These are phyloP conservation scores for Agrocybe praecox DNA, from an alignment of 768 basidiomycete species.

Conservation along the genomic window DNA sequence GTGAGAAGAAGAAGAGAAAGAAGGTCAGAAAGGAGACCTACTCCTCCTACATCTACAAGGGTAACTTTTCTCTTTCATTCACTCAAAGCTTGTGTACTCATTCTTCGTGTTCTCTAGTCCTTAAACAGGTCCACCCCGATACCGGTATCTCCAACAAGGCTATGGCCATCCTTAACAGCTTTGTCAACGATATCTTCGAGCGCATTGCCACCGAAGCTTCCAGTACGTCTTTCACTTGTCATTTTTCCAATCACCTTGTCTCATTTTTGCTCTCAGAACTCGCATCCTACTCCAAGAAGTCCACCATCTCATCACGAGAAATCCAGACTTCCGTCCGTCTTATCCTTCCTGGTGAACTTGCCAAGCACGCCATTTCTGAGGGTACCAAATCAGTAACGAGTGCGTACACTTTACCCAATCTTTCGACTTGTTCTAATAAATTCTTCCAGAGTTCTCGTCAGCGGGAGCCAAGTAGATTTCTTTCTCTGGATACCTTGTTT, in stretches of 20 bases:
- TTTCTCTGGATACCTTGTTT: slow-evolving; percentile 16
- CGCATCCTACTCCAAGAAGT: slow-evolving; percentile 97
- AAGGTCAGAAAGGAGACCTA: slow-evolving; percentile 91
- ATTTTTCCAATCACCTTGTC: slow-evolving; percentile 4
- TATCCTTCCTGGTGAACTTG: slow-evolving; percentile 94
- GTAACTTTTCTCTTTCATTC: slow-evolving; percentile 34
- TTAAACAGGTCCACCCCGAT: slow-evolving; percentile 98
- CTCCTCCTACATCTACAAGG: slow-evolving; percentile 92
- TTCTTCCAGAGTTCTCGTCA: slow-evolving; percentile 61
- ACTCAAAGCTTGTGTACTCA: slow-evolving; percentile 2
- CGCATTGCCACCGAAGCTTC: slow-evolving; percentile 92
- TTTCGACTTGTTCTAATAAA: neutral
- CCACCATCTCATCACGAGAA: slow-evolving; percentile 97
- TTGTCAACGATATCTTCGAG: slow-evolving; percentile 95
- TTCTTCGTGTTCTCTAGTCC: slow-evolving; percentile 52
- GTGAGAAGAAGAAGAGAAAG: slow-evolving; percentile 86
- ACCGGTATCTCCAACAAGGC: slow-evolving; percentile 99
- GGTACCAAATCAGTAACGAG: slow-evolving; percentile 94
- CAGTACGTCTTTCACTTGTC: slow-evolving; percentile 50
- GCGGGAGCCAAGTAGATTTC: slow-evolving; percentile 62
- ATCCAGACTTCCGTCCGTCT: slow-evolving; percentile 97
- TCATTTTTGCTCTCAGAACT: slow-evolving; percentile 60
- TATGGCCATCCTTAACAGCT: slow-evolving; percentile 95
- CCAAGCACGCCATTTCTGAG: slow-evolving; percentile 93
- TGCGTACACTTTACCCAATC: slow-evolving; percentile 27